A percentile compares a stretch with the other conserved stretches of the same genome.
Evolutionary conservation across 768 basidiomycete genomes (phyloP).

Genomic region (Boletus reticulatus): DNA sequence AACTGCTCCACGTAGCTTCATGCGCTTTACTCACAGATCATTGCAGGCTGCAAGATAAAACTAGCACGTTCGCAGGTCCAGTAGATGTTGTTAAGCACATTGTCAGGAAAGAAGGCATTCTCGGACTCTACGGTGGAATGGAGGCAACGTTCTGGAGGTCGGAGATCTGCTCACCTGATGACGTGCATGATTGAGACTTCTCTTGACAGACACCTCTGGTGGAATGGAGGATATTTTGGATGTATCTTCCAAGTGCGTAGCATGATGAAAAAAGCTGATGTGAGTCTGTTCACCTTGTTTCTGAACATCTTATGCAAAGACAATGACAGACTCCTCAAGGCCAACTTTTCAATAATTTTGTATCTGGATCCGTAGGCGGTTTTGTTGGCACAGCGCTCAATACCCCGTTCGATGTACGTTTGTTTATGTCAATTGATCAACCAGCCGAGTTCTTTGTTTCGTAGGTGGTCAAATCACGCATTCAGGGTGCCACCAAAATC

Average conservation of each 20-base stretch:
- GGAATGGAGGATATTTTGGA: constrained; percentile 97
- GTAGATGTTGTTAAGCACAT: constrained; percentile 86
- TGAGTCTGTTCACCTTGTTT: constrained; percentile 31
- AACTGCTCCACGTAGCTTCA: constrained; percentile 6
- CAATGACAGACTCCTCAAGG: constrained; percentile 54
- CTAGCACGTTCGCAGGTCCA: constrained; percentile 86
- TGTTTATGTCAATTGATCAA: neutral
- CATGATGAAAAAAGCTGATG: constrained; percentile 83
- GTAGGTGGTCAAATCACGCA: constrained; percentile 94
- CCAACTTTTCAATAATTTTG: constrained; percentile 85
- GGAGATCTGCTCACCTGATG: neutral
- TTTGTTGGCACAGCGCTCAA: constrained; percentile 88
- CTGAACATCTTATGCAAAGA: neutral
- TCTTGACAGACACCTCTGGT: constrained; percentile 67
- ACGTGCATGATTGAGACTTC: neutral
- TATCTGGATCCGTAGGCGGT: constrained; percentile 88
- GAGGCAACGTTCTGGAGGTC: constrained; percentile 98
- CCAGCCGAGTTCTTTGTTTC: neutral
- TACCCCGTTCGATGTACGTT: constrained; percentile 70
- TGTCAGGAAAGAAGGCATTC: constrained; percentile 69
- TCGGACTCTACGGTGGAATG: constrained; percentile 93
- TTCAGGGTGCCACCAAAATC: constrained; percentile 68
- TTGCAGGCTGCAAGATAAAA: constrained; percentile 84
- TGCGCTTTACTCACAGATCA: neutral
- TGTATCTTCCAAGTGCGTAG: constrained; percentile 83